These are phyloP conservation scores for Alternaria incomplexa DNA, from an alignment of 2,329 filamentous ascomycete genomes.

Conservation along the genomic window DNA sequence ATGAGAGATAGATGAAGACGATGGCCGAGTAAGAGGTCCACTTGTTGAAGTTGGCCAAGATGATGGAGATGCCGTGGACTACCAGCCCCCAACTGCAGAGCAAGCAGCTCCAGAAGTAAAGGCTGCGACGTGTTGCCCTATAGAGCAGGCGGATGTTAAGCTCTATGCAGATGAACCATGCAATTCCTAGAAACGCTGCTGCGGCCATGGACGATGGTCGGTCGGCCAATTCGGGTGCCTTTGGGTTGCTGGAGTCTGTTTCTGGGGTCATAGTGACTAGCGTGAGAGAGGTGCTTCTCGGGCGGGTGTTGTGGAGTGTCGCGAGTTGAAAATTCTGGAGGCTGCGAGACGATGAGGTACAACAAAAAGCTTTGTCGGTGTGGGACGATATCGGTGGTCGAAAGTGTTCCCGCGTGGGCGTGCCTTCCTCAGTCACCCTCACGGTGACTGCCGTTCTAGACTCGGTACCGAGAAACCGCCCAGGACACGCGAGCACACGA, in stretches of 20 bases:
- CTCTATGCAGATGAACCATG: conserved; percentile 49
- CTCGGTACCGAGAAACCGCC: not conserved
- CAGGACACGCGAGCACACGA: not conserved
- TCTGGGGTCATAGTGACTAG: not conserved
- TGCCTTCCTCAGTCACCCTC: not conserved
- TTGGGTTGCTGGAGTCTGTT: not conserved
- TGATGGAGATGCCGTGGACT: conserved; percentile 48
- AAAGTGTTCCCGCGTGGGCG: not conserved
- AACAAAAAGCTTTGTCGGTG: not conserved
- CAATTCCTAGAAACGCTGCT: conserved; percentile 24
- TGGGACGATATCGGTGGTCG: not conserved
- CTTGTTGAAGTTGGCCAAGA: conserved; percentile 53
- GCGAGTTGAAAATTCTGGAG: not conserved
- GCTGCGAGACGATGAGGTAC: not conserved
- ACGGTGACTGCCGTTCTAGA: not conserved
- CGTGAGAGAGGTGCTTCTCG: not conserved
- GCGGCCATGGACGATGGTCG: conserved; percentile 12
- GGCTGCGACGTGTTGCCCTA: conserved; percentile 48
- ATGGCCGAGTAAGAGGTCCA: conserved; percentile 46
- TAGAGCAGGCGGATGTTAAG: conserved; percentile 50
- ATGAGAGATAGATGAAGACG: conserved; percentile 58
- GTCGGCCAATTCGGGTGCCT: not conserved
- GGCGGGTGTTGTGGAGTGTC: not conserved
- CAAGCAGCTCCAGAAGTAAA: conserved; percentile 55
- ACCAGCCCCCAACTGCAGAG: conserved; percentile 43